A percentile compares a stretch with the other conserved stretches of the same genome.
Evolutionary conservation across 768 basidiomycete genomes (phyloP).

Genomic region (Phlebiopsis flavidoalba): DNA sequence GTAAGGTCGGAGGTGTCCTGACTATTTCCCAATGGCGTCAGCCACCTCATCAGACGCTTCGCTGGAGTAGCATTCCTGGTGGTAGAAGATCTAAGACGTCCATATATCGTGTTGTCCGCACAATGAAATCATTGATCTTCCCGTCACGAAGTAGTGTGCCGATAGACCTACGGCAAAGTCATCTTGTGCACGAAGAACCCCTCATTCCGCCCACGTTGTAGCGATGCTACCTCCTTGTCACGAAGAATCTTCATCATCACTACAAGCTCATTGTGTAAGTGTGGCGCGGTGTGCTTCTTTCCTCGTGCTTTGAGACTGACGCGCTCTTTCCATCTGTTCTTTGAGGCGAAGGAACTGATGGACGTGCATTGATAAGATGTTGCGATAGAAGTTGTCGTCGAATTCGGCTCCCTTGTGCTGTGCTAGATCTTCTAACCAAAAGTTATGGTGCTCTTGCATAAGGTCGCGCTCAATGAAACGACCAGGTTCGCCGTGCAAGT

Average conservation of each 20-base stretch:
- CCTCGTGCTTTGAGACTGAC: constrained; percentile 17
- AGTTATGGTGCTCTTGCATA: constrained; percentile 31
- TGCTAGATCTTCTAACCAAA: constrained; percentile 20
- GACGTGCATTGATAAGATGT: constrained; percentile 26
- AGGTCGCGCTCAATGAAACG: constrained; percentile 13
- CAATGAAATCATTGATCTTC: constrained; percentile 1
- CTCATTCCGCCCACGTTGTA: background rate
- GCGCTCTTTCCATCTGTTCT: constrained; percentile 20
- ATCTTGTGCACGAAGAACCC: constrained; percentile 2
- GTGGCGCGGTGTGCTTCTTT: constrained; percentile 21
- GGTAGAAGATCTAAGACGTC: no score
- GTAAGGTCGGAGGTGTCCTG: no score
- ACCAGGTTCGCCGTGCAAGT: constrained; percentile 6
- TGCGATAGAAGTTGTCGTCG: constrained; percentile 24
- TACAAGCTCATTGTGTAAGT: constrained; percentile 2
- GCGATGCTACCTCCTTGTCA: background rate
- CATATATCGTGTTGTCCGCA: background rate
- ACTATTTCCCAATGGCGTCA: no score
- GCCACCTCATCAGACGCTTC: no score
- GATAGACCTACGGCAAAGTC: background rate
- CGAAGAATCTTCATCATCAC: background rate
- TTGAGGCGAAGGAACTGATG: constrained; percentile 29
- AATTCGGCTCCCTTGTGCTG: constrained; percentile 18
- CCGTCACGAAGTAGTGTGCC: background rate
- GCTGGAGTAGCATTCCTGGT: no score